phyloP scores from a whole-genome alignment of 371 early-diverging fungal genomes.

The Homolaphlyctis polyrhiza region DNA sequence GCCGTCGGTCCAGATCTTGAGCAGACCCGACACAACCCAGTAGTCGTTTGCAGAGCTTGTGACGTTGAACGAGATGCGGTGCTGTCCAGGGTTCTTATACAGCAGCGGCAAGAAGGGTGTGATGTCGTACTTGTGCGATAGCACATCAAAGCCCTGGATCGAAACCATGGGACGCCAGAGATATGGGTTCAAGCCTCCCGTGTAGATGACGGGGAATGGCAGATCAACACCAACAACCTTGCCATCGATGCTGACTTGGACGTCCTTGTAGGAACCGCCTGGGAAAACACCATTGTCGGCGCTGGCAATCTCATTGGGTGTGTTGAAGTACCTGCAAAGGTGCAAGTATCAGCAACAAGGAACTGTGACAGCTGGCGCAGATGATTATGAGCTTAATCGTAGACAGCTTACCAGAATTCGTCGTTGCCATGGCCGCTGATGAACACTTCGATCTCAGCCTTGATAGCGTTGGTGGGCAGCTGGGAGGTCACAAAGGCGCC shows the following conservation, averaged over 20 bases:
- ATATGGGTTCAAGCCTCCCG: background rate
- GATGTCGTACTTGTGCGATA: background rate
- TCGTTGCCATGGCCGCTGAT: slow-evolving; percentile 7
- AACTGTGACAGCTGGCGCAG: no score
- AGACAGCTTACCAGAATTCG: slow-evolving; percentile 15
- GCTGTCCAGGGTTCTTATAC: background rate
- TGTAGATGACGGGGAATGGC: background rate
- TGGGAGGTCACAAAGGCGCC: background rate
- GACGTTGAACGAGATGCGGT: background rate
- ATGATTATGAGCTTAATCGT: no score
- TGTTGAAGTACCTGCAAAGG: background rate
- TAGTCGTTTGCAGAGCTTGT: background rate
- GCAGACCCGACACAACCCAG: background rate
- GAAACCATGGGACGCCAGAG: background rate
- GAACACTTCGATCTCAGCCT: slow-evolving; percentile 7
- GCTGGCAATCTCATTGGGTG: background rate
- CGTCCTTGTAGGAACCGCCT: background rate
- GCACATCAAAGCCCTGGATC: background rate
- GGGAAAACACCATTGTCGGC: background rate
- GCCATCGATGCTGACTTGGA: background rate
- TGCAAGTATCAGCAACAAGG: no score
- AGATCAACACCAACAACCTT: background rate
- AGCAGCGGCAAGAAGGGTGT: background rate
- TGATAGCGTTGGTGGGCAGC: slow-evolving; percentile 3
- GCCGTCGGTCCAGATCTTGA: background rate